Base-by-base conservation (phyloP, 2,329 filamentous ascomycete species). In the Pseudocercospora cruenta region DNA sequence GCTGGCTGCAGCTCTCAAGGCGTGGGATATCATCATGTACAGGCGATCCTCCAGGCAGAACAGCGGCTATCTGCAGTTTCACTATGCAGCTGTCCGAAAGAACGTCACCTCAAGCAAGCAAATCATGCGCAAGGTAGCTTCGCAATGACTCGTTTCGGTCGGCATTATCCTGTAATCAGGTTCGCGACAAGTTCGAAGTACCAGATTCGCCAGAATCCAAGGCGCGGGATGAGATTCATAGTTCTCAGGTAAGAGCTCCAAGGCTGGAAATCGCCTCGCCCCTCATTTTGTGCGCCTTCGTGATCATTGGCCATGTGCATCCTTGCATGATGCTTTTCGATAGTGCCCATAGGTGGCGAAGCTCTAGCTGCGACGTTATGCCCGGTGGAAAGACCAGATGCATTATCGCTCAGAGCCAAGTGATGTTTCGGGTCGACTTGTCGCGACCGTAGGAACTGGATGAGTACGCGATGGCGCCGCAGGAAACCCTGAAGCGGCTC, bases 11-110 rank as follows among this genome's bases (percentile, higher is more conserved):
- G 63, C 63, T 51, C 58, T 61, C 31, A 62, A 49, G 49, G 69
- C 69, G 69, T 69, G 69, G 69, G 68, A 67, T 68, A 58, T 65
- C 21, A 14, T 36, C 51, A 24, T 62, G 66, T 65, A 61, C 58
- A 47, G 68, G 22, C 58, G 66, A 65, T 67, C 68, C 58, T 62
- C 62, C 47, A 67, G 51, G 64, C 64, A 53, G 49, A 36, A 62
- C 57, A 64, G 62, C 66, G 68, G 68, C 33, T 64, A 68, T 66
- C 62, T 67, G 66, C 68, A 69, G 64, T 61, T 24, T 36, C 54
- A 58, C 39, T 49, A 65, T 69, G 69, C 66, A 70, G 64, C 58
- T 65, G 33, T 62, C 69, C 64, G 45, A 58, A 16, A 54, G 43
- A 45, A 61, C 68, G 58, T 68, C 64, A 66, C 45, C 39, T 39